These are phyloP conservation scores for Ophiocordyceps robertsii DNA, from an alignment of 2,329 filamentous ascomycete genomes.

Conservation along the genomic window DNA sequence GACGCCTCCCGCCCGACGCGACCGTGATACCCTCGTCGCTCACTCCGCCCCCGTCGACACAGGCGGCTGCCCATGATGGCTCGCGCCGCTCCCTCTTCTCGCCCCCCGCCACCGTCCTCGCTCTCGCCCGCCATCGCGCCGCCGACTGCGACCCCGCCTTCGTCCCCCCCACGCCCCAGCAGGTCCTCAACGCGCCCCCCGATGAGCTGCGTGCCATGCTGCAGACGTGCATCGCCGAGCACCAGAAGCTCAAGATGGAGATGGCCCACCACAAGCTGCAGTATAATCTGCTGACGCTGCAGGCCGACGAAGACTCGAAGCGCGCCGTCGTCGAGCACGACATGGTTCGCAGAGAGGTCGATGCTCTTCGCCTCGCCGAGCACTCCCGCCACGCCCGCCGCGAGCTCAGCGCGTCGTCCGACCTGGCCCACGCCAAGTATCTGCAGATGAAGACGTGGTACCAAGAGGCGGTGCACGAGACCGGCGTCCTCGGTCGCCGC, in stretches of 20 bases:
- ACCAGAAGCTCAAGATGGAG: conserved; percentile 58
- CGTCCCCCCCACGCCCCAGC: conserved; percentile 30
- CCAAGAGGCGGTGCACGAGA: conserved; percentile 53
- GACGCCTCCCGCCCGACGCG: conserved; percentile 13
- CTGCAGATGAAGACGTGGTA: conserved; percentile 52
- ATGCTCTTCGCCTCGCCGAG: conserved; percentile 66
- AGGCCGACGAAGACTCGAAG: conserved; percentile 74
- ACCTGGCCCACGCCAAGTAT: conserved; percentile 40
- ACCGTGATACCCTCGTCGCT: conserved; percentile 43
- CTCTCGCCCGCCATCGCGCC: conserved; percentile 17
- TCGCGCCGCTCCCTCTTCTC: conserved; percentile 30
- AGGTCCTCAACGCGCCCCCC: conserved; percentile 37
- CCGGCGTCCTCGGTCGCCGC: conserved; percentile 47
- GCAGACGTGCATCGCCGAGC: conserved; percentile 38
- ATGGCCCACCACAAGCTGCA: conserved; percentile 85
- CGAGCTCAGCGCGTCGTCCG: conserved; percentile 36
- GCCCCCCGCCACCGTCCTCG: conserved; percentile 35
- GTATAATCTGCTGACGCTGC: conserved; percentile 69
- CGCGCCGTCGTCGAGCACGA: conserved; percentile 83
- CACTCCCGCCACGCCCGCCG: conserved; percentile 48
- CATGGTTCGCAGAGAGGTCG: conserved; percentile 78
- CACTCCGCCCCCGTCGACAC: conserved; percentile 44
- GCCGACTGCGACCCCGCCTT: conserved; percentile 22
- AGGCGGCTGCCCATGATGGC: conserved; percentile 22
- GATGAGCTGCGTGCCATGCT: conserved; percentile 46